Evolutionary conservation across 2,329 filamentous ascomycete genomes (phyloP).

Genomic region (Periconia digitata): DNA sequence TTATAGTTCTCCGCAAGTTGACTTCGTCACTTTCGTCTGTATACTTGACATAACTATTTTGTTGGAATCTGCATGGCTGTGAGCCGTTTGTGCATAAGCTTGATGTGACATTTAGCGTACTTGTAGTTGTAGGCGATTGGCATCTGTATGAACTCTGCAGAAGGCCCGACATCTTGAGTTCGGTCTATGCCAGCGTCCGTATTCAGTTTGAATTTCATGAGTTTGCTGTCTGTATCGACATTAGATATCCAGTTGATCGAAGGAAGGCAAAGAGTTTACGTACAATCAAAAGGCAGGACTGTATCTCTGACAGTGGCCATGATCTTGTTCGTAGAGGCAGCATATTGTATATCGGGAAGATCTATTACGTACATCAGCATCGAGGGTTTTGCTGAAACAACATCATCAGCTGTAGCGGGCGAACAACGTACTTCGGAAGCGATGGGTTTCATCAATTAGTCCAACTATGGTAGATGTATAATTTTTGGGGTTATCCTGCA

Average conservation of each 20-base stretch:
- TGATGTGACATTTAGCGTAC: conserved; percentile 31
- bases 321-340: conserved; percentile 68
- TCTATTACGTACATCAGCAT: conserved; percentile 43
- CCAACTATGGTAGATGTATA: conserved; percentile 74
- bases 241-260: neutral
- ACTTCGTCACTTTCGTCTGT: conserved; percentile 43
- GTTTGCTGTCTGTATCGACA: conserved; percentile 50
- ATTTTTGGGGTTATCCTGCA: conserved; percentile 69
- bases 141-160: conserved; percentile 75
- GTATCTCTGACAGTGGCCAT: conserved; percentile 71
- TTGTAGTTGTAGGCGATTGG: conserved; percentile 69
- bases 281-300: conserved; percentile 72
- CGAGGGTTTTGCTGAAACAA: conserved; percentile 9
- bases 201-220: conserved; percentile 63
- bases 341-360: conserved; percentile 84
- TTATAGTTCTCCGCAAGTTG: conserved; percentile 30
- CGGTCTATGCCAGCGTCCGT: conserved; percentile 55
- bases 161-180: conserved; percentile 72
- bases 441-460: conserved; percentile 75
- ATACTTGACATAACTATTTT: conserved; percentile 76
- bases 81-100: conserved; percentile 41
- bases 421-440: conserved; percentile 68
- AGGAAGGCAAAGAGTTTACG: conserved; percentile 16
- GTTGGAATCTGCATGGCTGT: conserved; percentile 62
- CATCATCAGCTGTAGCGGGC: neutral